Evolutionary conservation across 164 flowering plant genomes (phyloP), one percentile per base, ranked within the genome.

Genomic region (Annona cherimola): DNA sequence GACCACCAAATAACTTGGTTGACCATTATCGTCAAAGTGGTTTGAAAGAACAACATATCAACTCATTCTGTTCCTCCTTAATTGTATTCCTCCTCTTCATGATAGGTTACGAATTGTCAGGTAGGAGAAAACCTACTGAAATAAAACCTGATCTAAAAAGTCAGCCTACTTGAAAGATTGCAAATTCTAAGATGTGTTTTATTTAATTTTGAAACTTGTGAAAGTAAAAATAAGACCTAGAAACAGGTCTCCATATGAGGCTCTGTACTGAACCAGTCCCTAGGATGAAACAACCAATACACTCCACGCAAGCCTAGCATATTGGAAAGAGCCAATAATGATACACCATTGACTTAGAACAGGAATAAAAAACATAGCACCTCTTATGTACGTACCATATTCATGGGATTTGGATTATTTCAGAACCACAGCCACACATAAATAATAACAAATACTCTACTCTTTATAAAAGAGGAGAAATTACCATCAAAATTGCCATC

Each of bases 401-500:
- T 26, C 35, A 26, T 26, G 35, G 35, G 35, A 26, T 26, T 26
- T 26, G 35, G 35, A 26, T 26, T 26, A 26, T 26, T 26, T 26
- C 35, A 26, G 35, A 26, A 26, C 35, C 35, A 26, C 35, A 26
- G 35, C 35, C 35, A 26, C 35, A 26, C 35, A 26, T 26, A 26
- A 26, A 26, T 26, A 26, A 1, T 26, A 54, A 54, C 8, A 54
- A 54, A 54, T 16, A 7, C 59, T 7, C 16, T 54, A 19, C 26
- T 26, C 39, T 19, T 7, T 61, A 61, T 19, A 7, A 61, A 61
- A 61, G 41, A 41, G 6, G 45, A 50, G 46, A 72, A 72, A 39
- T 72, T 87, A 96, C 98, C 99, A 84, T 96, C 99, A 77, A 89
- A 96, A 76, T 96, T 96, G 18, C 98, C 96, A 81, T 95, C 99